Evolutionary conservation across 805 yeast genomes (phyloP), one percentile per base, ranked within the genome.

Genomic region (Schizosaccharomyces lindneri): DNA sequence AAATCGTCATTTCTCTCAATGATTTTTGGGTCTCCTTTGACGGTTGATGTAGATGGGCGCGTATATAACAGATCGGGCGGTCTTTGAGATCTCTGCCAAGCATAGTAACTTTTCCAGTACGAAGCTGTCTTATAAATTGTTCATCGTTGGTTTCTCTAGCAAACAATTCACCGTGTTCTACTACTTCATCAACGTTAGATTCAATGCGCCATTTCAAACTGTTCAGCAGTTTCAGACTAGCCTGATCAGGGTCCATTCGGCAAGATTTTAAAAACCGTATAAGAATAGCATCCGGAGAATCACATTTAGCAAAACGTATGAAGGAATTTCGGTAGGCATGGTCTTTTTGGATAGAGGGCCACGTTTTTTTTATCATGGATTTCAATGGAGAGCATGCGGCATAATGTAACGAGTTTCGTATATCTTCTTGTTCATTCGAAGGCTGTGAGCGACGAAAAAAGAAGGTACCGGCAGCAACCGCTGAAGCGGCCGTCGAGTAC

Each of bases 251-350:
- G 68, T 88, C 96, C 70, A 93, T 93, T 77, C 88, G 89, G 74
- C 98, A 82, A 9, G 98, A 98, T 70, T 97, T 81, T 65, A 93
- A 76, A 73, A 93, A 93, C 67, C 98, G 82, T 64, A 83, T 72
- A 69, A 76, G 74, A 3, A 93, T 79, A 17, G 95, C 87, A 71
- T 93, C 99, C 2, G 94, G 85, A 59, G 83, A 76, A 70, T 90
- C 97, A 55, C 81, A 78, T 72, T 90, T 81, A 61, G 81, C 68
- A 76, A 82, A 75, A 55, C 73, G 69, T 83, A 84, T 79, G 68
- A 82, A 75, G 64, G 78, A 76, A 7, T 70, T 70, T 64, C 79
- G 79, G 7, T 81, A 68, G 24, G 75, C 76, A 9, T 5, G 4
- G 15, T 24, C 9, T 29, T 51, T n/a, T 15, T 29, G 57, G 3